Evolutionary conservation across 2,329 filamentous ascomycete genomes (phyloP), one percentile per base, ranked within the genome.

Genomic region (Cordyceps pruinosa): DNA sequence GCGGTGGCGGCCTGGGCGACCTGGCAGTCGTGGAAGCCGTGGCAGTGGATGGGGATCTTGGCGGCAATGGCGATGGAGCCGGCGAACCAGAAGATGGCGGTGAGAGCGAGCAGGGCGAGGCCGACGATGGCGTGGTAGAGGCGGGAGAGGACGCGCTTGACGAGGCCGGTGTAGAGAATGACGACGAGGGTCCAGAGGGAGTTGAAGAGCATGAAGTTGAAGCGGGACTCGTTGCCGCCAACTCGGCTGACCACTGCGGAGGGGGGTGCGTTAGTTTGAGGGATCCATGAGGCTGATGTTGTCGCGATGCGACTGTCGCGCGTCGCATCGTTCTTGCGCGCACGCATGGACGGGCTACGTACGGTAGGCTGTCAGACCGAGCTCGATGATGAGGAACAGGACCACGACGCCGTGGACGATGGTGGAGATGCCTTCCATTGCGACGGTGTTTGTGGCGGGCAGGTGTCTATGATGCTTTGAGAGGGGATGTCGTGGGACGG

Each of bases 71-170:
- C 89, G 62, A 95, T 85, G 65, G 90, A 88, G 7, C 90, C 90
- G 1, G 87, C 86, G 67, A 97, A 94, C 91, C 91, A 96, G 76
- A 95, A 95, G 57, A 95, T 78, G 73, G 87, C 86, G 10, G 89
- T 94, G 25, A 94, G 63, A 47, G 76, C 77, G 66, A 95, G 88
- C 32, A 89, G 77, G 1, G 66, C 84, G 19, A 92, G 75, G 17
- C 90, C 81, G 45, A 79, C 83, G 51, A 83, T 82, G 53, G 79
- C 81, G 70, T 90, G 83, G 64, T 85, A 85, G 12, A 84, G 65
- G 25, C 75, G 74, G 4, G 81, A 77, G 64, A 84, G 75, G 71
- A 84, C 85, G 44, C 81, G 74, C 1, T 89, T 88, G 3, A 85
- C 77, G 50, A 92, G 61, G 64, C 84, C 77, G 59, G 95, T 79